Conservation (phyloP, 176 grass and related monocot species). For the Phragmites australis region DNA sequence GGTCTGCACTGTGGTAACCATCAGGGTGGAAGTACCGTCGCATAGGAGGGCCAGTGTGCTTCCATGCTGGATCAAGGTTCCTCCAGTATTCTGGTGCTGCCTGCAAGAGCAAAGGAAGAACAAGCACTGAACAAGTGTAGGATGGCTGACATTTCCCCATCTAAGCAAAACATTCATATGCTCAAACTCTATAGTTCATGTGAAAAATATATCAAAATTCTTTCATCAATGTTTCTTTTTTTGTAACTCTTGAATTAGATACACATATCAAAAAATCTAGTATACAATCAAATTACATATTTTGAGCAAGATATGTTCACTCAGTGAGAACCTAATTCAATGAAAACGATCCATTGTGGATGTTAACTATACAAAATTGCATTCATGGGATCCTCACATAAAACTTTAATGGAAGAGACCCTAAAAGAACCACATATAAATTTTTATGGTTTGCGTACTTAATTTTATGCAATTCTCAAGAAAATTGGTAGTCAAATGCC, state of each 20-base stretch:
- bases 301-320: conserved; percentile 2
- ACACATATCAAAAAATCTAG: conserved; percentile 1
- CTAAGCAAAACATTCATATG: not conserved
- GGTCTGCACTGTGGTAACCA: conserved; percentile 75
- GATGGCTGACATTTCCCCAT: not conserved
- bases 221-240: not conserved
- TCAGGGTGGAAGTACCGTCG: conserved; percentile 75
- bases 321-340: not conserved
- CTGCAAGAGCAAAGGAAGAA: conserved; percentile 47
- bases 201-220: conserved; percentile 6
- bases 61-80: conserved; percentile 85
- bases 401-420: not conserved
- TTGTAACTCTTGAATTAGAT: not conserved
- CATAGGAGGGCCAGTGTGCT: conserved; percentile 78
- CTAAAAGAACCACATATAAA: not conserved
- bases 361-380: conserved; percentile 7
- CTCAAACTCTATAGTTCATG: conserved; percentile 10
- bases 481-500: conserved; percentile 16
- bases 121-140: not conserved
- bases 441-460: not conserved
- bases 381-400: not conserved
- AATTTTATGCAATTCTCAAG: not conserved
- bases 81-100: conserved; percentile 89
- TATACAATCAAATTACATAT: conserved; percentile 12
- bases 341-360: not conserved